Base-by-base conservation (phyloP, 1,284 basidiomycete genomes). In the Schizophyllum commune region DNA sequence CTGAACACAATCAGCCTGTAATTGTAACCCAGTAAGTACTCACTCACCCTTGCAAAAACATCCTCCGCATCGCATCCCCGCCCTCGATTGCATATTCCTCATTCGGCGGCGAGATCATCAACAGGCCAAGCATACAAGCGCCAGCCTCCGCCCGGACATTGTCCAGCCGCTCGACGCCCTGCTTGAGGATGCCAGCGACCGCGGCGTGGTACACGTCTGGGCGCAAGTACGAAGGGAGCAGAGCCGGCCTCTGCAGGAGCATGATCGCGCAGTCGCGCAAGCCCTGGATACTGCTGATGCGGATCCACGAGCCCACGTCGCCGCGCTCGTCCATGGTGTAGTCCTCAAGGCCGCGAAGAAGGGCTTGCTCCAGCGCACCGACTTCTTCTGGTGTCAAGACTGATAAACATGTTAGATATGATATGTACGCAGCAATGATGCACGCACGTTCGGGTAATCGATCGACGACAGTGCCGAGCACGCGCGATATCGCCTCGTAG, bases 291-390 rank as follows among this genome's bases (percentile, higher is more conserved):
- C 86, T 86, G 52, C 86, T 79, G n/a, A 91, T 80, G 58, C 97
- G 89, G 32, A 97, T 84, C 96, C 96, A 98, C 0, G 96, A 98
- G 32, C 97, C 97, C 22, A 99, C 92, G 70, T 99, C 97, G 4
- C 97, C 97, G 61, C 97, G 84, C 72, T 97, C 91, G 70, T 99
- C 97, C 33, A 85, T 87, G 1, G 93, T 89, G 70, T 98, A 98
- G 76, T 99, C 96, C 17, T 84, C 79, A 52, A 99, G 73, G 1
- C 94, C 94, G 13, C 69, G 70, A 20, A 89, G 73, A 55, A 91
- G 69, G 21, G 80, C 77, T 60, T 83, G 76, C 60, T 83, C 76
- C 61, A 89, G 69, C 17, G 74, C 67, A 60, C 73, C 72, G 58
- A 83, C 74, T 32, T 73, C 65, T 56, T 73, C 74, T 34, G 79